phyloP scores from a whole-genome alignment of 1,139 yeast species.

The Sugiyamaella novakii region DNA sequence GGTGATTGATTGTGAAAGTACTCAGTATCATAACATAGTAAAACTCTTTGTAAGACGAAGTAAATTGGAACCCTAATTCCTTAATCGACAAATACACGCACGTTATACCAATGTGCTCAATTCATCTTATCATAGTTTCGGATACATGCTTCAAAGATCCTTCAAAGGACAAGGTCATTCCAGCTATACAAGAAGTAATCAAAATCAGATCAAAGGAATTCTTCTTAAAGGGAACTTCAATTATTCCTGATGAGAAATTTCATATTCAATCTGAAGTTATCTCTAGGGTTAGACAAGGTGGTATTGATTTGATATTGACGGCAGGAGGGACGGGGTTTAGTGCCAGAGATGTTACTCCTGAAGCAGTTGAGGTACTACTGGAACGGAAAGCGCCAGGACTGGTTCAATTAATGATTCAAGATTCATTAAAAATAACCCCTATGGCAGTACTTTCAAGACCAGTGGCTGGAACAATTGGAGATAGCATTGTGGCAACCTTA shows the following conservation, averaged over 20 bases:
- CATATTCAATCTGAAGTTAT: constrained; percentile 39
- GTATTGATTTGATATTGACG: constrained; percentile 22
- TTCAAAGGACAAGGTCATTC: constrained; percentile 38
- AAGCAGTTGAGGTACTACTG: constrained; percentile 48
- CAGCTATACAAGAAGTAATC: constrained; percentile 26
- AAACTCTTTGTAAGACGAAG: no score
- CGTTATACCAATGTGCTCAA: constrained; percentile 9
- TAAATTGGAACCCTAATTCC: no score
- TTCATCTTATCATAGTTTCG: constrained; percentile 45
- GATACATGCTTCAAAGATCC: constrained; percentile 43
- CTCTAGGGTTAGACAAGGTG: constrained; percentile 31
- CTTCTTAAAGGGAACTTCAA: constrained; percentile 23
- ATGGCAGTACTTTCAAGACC: constrained; percentile 52
- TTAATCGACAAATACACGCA: no score
- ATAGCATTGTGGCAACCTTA: constrained; percentile 46
- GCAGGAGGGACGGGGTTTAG: constrained; percentile 56
- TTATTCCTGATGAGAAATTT: constrained; percentile 41
- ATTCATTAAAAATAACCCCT: constrained; percentile 47
- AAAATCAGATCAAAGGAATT: constrained; percentile 15
- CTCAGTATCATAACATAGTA: no score
- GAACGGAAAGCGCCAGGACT: constrained; percentile 51
- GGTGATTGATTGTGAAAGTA: no score
- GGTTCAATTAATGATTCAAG: constrained; percentile 49
- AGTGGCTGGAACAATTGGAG: constrained; percentile 47
- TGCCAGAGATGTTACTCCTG: constrained; percentile 51